Evolutionary conservation across 768 basidiomycete genomes (phyloP), one percentile per base, ranked within the genome.

Genomic region (Kwoniella europaea): DNA sequence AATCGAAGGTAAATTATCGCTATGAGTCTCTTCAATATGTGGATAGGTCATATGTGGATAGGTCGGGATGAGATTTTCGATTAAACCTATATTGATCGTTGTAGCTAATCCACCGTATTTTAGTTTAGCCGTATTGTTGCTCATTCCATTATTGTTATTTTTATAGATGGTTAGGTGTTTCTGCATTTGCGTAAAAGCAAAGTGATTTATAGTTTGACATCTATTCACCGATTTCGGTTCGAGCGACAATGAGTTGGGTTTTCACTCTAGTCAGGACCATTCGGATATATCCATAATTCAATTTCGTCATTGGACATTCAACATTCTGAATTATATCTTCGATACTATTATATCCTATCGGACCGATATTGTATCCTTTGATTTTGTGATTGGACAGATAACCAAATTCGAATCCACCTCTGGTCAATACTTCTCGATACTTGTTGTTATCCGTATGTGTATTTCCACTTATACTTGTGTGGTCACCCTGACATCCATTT

Each of bases 331-430:
- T 16, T 13, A 50, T 50, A 50, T 16, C 46, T 50, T 50, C 46
- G 13, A 50, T 10, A 18, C 4, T 18, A 10, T 50, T 50, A 50
- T 50, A 50, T 4, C 46, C 46, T 50, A 50, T 50, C 13, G 46
- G 4, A 4, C 10, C 1, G 2, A 50, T 50, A 10, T 50, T 50
- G 10, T 50, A 50, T 50, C 46, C 46, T 18, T 50, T 50, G 46
- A 50, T 50, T 10, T 18, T 13, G 46, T 50, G 12, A 18, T 50
- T 16, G 46, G 46, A 18, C 4, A 50, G 46, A 50, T 50, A 55
- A 18, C 54, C 54, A 55, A 55, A 55, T 22, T n/a, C 24, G 24
- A 55, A 55, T 20, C 54, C n/a, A n/a, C 54, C n/a, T 55, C 20
- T 55, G 10, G 20, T n/a, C 54, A 55, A 24, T 55, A 55, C 24